Conservation (phyloP, 345 rosid genomes). For the Pseudoturritis turrita region DNA sequence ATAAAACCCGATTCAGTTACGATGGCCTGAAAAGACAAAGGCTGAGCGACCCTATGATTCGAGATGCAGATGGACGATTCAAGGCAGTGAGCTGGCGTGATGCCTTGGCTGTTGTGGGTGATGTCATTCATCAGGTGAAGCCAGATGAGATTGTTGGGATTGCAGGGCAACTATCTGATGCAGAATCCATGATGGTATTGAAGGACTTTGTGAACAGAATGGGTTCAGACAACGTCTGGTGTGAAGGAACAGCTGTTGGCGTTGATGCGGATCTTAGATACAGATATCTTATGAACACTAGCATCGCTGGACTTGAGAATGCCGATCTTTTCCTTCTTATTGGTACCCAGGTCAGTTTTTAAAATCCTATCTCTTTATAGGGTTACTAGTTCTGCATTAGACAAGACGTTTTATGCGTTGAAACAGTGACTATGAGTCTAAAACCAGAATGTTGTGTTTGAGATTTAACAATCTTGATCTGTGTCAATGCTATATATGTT, state of each 20-base stretch:
- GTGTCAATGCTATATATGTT: background rate
- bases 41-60: conserved; percentile 96
- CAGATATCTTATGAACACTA: conserved; percentile 82
- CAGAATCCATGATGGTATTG: conserved; percentile 97
- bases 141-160: conserved; percentile 86
- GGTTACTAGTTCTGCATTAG: background rate
- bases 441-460: too few species aligned
- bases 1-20: conserved; percentile 90
- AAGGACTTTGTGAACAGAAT: conserved; percentile 87
- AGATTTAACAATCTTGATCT: background rate
- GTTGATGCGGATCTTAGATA: conserved; percentile 91
- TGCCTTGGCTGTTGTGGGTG: conserved; percentile 90
- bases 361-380: background rate
- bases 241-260: conserved; percentile 79
- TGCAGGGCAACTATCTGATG: conserved; percentile 92
- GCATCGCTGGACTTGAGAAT: conserved; percentile 89
- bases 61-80: conserved; percentile 87
- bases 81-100: conserved; percentile 94
- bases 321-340: conserved; percentile 91
- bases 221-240: conserved; percentile 95
- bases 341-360: conserved; percentile 90
- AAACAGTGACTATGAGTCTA: too few species aligned
- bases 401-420: background rate
- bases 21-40: conserved; percentile 99
- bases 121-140: conserved; percentile 66